Percentiles rank a stretch among this genome's conserved stretches.
phyloP scores from a whole-genome alignment of 441 rosid species.

The Populus trichocarpa region DNA sequence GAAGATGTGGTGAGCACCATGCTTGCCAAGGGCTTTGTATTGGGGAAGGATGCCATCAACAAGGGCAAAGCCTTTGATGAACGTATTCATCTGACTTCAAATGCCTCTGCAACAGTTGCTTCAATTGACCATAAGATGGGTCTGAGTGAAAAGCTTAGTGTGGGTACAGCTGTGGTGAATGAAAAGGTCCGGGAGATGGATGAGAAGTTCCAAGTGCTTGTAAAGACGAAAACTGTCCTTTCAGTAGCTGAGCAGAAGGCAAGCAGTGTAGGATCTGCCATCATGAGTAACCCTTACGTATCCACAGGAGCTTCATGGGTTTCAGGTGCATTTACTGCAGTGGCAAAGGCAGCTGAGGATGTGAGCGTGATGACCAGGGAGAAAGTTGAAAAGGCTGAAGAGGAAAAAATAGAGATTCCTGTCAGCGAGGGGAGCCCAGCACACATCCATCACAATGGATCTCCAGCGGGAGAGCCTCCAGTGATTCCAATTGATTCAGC shows the following conservation, averaged over 20 bases:
- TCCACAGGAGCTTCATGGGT: constrained; percentile 64
- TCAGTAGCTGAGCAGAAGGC: constrained; percentile 60
- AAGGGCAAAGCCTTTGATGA: constrained; percentile 65
- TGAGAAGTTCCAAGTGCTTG: constrained; percentile 50
- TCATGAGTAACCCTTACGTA: constrained; percentile 51
- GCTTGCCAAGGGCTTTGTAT: constrained; percentile 64
- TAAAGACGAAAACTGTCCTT: constrained; percentile 52
- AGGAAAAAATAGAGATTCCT: constrained; percentile 35
- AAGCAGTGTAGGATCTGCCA: constrained; percentile 43
- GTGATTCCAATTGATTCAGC: constrained; percentile 36
- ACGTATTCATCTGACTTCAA: constrained; percentile 44
- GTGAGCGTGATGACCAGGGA: constrained; percentile 42
- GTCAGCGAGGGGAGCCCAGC: constrained; percentile 20
- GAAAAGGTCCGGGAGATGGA: constrained; percentile 61
- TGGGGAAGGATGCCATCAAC: constrained; percentile 66
- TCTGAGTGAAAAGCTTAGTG: constrained; percentile 50
- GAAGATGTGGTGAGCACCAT: constrained; percentile 67
- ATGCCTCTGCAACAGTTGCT: constrained; percentile 66
- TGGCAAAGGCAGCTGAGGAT: constrained; percentile 48
- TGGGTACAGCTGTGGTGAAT: constrained; percentile 51
- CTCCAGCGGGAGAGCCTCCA: constrained; percentile 35
- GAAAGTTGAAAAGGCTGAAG: constrained; percentile 44
- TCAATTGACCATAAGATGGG: constrained; percentile 57
- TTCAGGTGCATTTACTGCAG: constrained; percentile 47
- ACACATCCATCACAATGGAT: constrained; percentile 21